These are phyloP conservation scores for Exophiala bonariae DNA, from an alignment of 2,329 filamentous ascomycete species.

Conservation along the genomic window DNA sequence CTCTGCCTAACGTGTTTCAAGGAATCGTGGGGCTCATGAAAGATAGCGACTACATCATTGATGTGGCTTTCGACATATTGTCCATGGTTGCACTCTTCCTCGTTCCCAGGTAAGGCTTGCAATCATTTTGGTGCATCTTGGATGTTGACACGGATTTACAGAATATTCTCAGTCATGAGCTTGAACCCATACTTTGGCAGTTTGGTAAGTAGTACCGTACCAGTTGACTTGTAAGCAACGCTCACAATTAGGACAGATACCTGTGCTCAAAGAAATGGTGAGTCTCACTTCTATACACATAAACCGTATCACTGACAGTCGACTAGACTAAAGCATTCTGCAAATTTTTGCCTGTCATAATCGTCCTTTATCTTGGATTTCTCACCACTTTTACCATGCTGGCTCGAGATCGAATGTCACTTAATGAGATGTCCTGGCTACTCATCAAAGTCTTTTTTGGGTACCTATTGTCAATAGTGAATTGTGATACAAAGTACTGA, in stretches of 20 bases:
- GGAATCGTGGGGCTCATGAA: constrained; percentile 67
- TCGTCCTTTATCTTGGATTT: constrained; percentile 84
- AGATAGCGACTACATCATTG: constrained; percentile 63
- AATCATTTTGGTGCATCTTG: constrained; percentile 3
- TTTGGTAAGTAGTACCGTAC: constrained; percentile 44
- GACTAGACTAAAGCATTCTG: constrained; percentile 76
- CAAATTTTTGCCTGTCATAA: constrained; percentile 75
- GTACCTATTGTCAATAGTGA: constrained; percentile 29
- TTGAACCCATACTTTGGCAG: constrained; percentile 89
- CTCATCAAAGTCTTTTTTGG: constrained; percentile 65
- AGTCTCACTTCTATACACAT: constrained; percentile 6
- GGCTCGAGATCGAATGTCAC: constrained; percentile 56
- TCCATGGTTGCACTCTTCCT: constrained; percentile 86
- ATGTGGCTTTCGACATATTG: constrained; percentile 84
- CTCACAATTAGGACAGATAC: constrained; percentile 56
- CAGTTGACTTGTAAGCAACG: not conserved
- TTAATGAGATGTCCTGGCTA: constrained; percentile 60
- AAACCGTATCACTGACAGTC: constrained; percentile 4
- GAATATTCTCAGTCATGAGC: constrained; percentile 83
- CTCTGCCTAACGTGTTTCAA: constrained; percentile 5
- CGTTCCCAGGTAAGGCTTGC: constrained; percentile 61
- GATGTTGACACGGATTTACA: constrained; percentile 34
- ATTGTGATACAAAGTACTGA: constrained; percentile 26
- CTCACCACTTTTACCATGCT: constrained; percentile 72
- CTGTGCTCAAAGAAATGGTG: constrained; percentile 89